Evolutionary conservation across 2,329 filamentous ascomycete genomes (phyloP), one percentile per base, ranked within the genome.

Genomic region (Neocucurbitaria cava): DNA sequence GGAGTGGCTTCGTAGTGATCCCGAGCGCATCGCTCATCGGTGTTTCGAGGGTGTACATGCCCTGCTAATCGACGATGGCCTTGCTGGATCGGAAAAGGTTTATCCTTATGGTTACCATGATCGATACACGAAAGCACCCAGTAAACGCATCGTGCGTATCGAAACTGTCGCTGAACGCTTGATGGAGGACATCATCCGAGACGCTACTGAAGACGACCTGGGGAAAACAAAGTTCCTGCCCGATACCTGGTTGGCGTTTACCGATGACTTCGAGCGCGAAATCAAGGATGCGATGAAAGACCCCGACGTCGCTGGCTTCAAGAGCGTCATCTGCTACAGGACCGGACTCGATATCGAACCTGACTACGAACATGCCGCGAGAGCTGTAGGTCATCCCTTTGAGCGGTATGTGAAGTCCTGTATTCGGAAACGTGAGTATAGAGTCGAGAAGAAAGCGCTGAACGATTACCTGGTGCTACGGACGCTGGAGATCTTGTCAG

Each of bases 261-360:
- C 82, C 11, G 73, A 75, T 3, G 77, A 79, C 3, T 87, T 87
- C 52, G 77, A 79, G 47, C 68, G 74, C 2, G 74, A 79, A 21
- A 87, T 95, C 31, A 69, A 77, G 10, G 74, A 80, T 1, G 82
- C 85, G 2, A 80, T 92, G 23, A 77, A 80, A 0, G 87, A 95
- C 66, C 77, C 84, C 0, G 82, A 87, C 17, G 87, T 96, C 1
- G 90, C 86, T 1, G 91, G 85, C 2, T 96, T 96, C 82, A 95
- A 96, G 74, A 90, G 87, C 1, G 86, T 93, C 44, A 85, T 96
- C 50, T 94, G 91, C 76, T 95, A 95, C 71, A 84, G 91, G 13
- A 90, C 87, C 0, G 91, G 91, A 0, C 79, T 94, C 15, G 77
- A 83, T n/a, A 69, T 81, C 7, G 77, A 82, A 48, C 71, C 80